Base-by-base conservation (phyloP, 441 rosid genomes). In the Populus hybrid region DNA sequence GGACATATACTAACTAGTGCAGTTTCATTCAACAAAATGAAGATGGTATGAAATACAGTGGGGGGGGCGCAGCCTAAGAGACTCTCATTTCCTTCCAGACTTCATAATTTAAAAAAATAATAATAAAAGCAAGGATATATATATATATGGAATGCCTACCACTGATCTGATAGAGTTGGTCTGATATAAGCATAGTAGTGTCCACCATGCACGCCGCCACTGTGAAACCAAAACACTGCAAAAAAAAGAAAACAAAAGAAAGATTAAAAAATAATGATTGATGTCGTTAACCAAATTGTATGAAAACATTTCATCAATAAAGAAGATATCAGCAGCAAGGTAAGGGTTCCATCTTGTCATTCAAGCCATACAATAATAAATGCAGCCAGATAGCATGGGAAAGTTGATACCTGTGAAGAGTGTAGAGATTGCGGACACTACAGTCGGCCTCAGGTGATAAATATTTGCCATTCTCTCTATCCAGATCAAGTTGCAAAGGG, bases 401-500 rank as follows among this genome's bases (percentile, higher is more conserved):
- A 30, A 73, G 50, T 16, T 63, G 50, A 63, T 83, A 93, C 97
- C 98, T 94, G 83, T 94, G 98, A 82, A 94, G 97, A 57, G 97
- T 89, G 88, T 94, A 94, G 74, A 94, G 90, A 82, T 94, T 94
- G 77, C 97, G 91, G 72, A 94, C 93, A 46, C 89, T 91, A 84
- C 87, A 86, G 79, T 94, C 98, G 18, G 98, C 97, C 1, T 94
- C 97, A 67, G 97, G 97, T 75, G 98, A 92, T 78, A 94, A 85
- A 82, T 94, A 94, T 82, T 88, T 94, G 53, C 97, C 89, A 80
- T 88, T 72, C 46, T 90, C 97, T 88, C 91, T 88, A 79, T 94
- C 98, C 72, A 94, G 95, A 82, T 94, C 98, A 82, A 94, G 97
- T 87, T 92, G 88, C 81, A 92, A 91, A 79, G 98, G 98, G 82